Conservation (phyloP, 176 grass and related monocot genomes). For the Eragrostis nindensis region DNA sequence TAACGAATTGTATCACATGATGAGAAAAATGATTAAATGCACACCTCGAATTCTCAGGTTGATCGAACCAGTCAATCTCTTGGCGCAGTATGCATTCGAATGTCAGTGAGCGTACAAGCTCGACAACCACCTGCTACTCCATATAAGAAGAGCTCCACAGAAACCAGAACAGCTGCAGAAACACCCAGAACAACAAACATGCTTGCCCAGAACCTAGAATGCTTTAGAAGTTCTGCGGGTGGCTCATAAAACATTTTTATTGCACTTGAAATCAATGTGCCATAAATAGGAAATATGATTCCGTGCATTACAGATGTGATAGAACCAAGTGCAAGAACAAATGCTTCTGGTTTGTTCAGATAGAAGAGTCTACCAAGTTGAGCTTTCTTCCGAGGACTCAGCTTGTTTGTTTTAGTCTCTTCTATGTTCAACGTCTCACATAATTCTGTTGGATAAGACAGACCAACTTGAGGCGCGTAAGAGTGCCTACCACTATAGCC, state of each 20-base stretch:
- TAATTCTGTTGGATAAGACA: constrained; percentile 54
- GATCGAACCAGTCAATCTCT: constrained; percentile 91
- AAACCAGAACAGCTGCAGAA: constrained; percentile 44
- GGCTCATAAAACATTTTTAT: constrained; percentile 85
- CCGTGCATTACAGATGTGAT: constrained; percentile 56
- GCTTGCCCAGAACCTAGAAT: constrained; percentile 78
- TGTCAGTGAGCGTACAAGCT: constrained; percentile 64
- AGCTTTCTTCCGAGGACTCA: constrained; percentile 45
- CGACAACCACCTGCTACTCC: constrained; percentile 77
- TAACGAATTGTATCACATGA: no score
- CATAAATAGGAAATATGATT: constrained; percentile 60
- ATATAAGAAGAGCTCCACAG: constrained; percentile 68
- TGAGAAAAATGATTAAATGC: background rate
- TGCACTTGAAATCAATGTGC: constrained; percentile 68
- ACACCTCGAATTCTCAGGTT: constrained; percentile 78
- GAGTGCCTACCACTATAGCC: constrained; percentile 56
- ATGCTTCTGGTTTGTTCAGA: constrained; percentile 80
- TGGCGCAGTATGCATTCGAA: constrained; percentile 68
- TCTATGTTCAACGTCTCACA: constrained; percentile 26
- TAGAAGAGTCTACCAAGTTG: constrained; percentile 58
- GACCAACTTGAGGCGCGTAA: constrained; percentile 38
- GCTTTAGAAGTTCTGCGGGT: constrained; percentile 54
- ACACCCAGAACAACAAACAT: constrained; percentile 63
- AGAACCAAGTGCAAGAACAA: constrained; percentile 65
- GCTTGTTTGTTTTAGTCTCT: constrained; percentile 23